Base-by-base conservation (phyloP, 2,329 filamentous ascomycete genomes). In the Lasiodiplodia hormozganensis region DNA sequence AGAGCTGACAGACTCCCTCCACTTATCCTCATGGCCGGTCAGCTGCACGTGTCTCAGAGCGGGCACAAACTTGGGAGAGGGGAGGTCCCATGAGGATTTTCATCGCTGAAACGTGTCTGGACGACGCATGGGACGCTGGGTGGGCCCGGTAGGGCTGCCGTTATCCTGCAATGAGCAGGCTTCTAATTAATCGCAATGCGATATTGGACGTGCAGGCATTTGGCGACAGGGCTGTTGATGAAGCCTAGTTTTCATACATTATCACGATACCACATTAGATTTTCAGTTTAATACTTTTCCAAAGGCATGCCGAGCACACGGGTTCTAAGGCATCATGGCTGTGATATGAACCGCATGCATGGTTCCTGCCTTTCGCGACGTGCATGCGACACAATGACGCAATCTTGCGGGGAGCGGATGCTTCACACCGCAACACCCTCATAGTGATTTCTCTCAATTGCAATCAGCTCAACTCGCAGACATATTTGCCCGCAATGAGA, bases 301-400 rank as follows among this genome's bases (percentile, higher is more conserved):
- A 47, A 47, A 11, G 43, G 43, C 43, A n/a, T n/a, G 16, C 16
- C n/a, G 43, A 47, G n/a, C 14, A 16, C 31, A 10, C 8, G 31
- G 43, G 43, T 47, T 47, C 14, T n/a, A 16, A 47, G 43, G n/a
- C 43, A 47, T 16, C 43, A 16, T 54, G 52, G 23, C 52, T 14
- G 3, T n/a, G n/a, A 7, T 28, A 23, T 7, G 40, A 23, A 34
- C n/a, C 36, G 25, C 40, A 34, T 62, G 58, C 40, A 34, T 62
- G 58, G 58, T 51, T 62, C 40, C 58, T 62, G 58, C 57, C 34
- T 62, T 23, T 21, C 18, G 60, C 60, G 47, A 64, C 49, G 18
- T 21, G 31, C n/a, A 40, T 65, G 62, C 62, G 62, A 47, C 62
- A 65, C 16, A 23, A 52, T 65, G 62, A 65, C 62, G 62, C 62